Percentiles rank a stretch among this genome's conserved stretches.
Evolutionary conservation across 257 asterid species (phyloP).

Genomic region (Lavandula angustifolia): DNA sequence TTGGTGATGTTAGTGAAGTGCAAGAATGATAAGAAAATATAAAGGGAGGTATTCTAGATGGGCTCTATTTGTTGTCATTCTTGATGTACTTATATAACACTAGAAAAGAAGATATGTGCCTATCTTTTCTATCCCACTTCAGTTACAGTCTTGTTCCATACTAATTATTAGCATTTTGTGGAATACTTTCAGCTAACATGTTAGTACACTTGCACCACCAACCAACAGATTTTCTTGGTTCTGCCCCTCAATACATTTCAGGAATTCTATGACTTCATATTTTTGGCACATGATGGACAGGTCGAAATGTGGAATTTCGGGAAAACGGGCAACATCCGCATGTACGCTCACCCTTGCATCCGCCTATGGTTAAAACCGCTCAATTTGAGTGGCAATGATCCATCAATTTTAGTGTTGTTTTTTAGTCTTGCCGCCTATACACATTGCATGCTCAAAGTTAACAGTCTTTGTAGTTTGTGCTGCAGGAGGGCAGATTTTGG

Average conservation of each 20-base stretch:
- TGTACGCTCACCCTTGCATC: too few relatives aligned
- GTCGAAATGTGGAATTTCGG: too few relatives aligned
- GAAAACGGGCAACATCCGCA: too few relatives aligned
- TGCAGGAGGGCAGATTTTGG: slow-evolving; percentile 11
- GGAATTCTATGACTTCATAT: slow-evolving; percentile 34
- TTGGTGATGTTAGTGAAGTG: background rate
- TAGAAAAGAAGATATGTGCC: background rate
- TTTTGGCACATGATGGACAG: slow-evolving; percentile 21
- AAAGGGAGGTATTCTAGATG: slow-evolving; percentile 32
- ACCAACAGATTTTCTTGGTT: background rate
- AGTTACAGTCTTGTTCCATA: background rate
- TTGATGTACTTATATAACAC: background rate
- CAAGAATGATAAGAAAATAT: slow-evolving; percentile 36
- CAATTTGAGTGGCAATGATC: slow-evolving; percentile 12
- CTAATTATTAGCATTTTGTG: slow-evolving; percentile 2
- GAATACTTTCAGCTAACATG: slow-evolving; percentile 26
- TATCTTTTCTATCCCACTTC: background rate
- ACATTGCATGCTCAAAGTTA: background rate
- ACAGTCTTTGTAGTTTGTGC: slow-evolving; percentile 21
- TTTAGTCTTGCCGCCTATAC: background rate
- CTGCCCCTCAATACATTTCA: background rate
- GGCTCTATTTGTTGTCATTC: slow-evolving; percentile 1
- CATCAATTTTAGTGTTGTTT: slow-evolving; percentile 31
- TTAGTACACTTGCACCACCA: slow-evolving; percentile 15
- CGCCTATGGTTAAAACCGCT: background rate